Evolutionary conservation across 2,329 filamentous ascomycete species (phyloP).

Genomic region (Penicillium sp.): DNA sequence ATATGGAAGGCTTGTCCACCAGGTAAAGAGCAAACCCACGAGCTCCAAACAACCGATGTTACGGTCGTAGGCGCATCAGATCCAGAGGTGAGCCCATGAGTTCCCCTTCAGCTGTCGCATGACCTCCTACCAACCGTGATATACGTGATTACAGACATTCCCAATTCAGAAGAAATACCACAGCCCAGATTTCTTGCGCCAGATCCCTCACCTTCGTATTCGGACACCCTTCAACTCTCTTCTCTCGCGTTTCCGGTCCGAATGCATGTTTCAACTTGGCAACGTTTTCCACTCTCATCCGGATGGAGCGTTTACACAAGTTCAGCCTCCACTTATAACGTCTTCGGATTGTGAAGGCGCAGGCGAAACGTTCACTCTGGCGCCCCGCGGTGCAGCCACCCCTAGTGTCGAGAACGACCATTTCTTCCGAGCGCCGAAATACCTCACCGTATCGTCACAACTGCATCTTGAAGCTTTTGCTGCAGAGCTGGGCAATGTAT

Average conservation of each 20-base stretch:
- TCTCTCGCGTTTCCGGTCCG: constrained; percentile 78
- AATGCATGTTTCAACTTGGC: constrained; percentile 69
- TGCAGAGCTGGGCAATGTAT: constrained; percentile 84
- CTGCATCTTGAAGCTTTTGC: constrained; percentile 90
- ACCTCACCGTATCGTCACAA: constrained; percentile 92
- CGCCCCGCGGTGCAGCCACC: constrained; percentile 41
- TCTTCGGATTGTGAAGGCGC: constrained; percentile 97
- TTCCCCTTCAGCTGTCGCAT: not conserved
- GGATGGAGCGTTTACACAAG: constrained; percentile 62
- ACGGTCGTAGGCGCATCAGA: constrained; percentile 74
- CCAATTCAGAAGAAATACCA: constrained; percentile 98
- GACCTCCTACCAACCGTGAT: constrained; percentile 9
- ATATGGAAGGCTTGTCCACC: constrained; percentile 69
- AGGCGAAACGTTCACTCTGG: constrained; percentile 83
- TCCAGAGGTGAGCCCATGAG: constrained; percentile 62
- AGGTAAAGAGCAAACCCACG: constrained; percentile 69
- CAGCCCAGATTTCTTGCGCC: constrained; percentile 81
- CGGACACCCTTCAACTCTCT: constrained; percentile 79
- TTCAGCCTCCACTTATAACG: constrained; percentile 90
- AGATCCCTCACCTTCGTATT: constrained; percentile 80
- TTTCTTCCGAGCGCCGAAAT: constrained; percentile 88
- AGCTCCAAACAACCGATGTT: constrained; percentile 72
- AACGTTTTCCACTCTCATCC: constrained; percentile 68
- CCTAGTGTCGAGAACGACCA: constrained; percentile 44
- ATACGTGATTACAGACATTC: constrained; percentile 61